Base-by-base conservation (phyloP, 1,139 yeast genomes). In the Saccharomyces hybrid region DNA sequence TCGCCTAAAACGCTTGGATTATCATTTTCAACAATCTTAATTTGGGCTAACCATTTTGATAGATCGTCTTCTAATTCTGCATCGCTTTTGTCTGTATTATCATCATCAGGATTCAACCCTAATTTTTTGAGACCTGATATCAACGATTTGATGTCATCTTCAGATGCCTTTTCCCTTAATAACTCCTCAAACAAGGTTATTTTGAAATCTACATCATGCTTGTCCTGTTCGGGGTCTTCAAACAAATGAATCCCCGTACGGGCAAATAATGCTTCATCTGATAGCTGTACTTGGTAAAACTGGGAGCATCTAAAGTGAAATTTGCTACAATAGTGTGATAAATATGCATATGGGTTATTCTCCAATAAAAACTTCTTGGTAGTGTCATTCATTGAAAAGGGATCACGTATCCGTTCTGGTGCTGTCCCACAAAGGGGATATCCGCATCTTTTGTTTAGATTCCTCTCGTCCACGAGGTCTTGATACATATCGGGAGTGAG, bases 291-390 rank as follows among this genome's bases (percentile, higher is more conserved):
- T 54, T 80, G 76, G 68, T 80, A 90, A 67, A 91, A 89, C 58
- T 82, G 79, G 5, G 95, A 84, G 44, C 95, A 84, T 68, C 89
- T 93, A 67, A 83, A 89, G 68, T 93, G 97, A 48, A 80, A 81
- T 62, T 85, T 84, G 60, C 86, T 80, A 70, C 98, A 91, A 69
- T 78, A 91, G 56, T 81, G 81, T 26, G 84, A 78, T 52, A 84
- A 76, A 70, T 86, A 90, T 1, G 89, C 83, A 59, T 85, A 81
- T 7, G 96, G 95, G 52, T 68, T 69, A 52, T 67, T 66, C 52
- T 68, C 68, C 60, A 61, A 60, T 50, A 88, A 71, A 51, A 83
- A 79, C 59, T 75, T 75, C 34, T 78, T 73, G 28, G 83, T 82
- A 57, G 72, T 77, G 47, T 54, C 64, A 62, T 61, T 68, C 67